Evolutionary conservation across 352 stramenopile genomes (phyloP).

Genomic region (Phytophthora ohioensis): DNA sequence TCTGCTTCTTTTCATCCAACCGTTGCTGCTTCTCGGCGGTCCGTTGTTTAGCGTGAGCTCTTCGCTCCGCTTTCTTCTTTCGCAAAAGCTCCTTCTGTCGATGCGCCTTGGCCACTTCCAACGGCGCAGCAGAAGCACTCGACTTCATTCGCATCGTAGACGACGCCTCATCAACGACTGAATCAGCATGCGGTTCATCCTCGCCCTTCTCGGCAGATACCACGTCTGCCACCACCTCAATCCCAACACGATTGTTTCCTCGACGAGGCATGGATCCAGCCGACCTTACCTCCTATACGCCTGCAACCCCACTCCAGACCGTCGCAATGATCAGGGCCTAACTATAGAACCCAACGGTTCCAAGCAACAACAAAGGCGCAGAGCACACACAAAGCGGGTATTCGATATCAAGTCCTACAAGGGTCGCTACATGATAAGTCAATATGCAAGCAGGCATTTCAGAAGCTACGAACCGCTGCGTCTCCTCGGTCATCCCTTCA

Average conservation of each 20-base stretch:
- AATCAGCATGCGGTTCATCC: constrained; percentile 24
- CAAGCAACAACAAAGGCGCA: constrained; percentile 8
- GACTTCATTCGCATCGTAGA: constrained; percentile 7
- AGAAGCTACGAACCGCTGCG: constrained; percentile 10
- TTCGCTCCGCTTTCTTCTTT: constrained; percentile 63
- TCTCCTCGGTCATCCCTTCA: constrained; percentile 52
- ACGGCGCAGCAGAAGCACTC: constrained; percentile 10
- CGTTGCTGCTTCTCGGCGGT: constrained; percentile 31
- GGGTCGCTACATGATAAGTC: constrained; percentile 12
- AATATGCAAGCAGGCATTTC: constrained; percentile 20
- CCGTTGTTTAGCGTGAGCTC: constrained; percentile 54
- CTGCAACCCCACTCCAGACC: background rate
- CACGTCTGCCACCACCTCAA: constrained; percentile 20
- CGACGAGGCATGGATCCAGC: constrained; percentile 24
- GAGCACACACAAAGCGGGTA: constrained; percentile 21
- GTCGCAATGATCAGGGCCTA: constrained; percentile 19
- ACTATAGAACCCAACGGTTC: constrained; percentile 34
- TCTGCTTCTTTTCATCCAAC: constrained; percentile 33
- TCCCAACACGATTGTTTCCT: constrained; percentile 37
- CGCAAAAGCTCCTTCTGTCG: constrained; percentile 55
- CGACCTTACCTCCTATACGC: background rate
- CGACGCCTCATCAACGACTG: constrained; percentile 7
- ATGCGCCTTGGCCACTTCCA: constrained; percentile 39
- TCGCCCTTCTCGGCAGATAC: constrained; percentile 14
- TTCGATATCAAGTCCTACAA: constrained; percentile 37